These are phyloP conservation scores for Glebionis coronaria DNA, from an alignment of 129 eudicot genomes.

Conservation along the genomic window DNA sequence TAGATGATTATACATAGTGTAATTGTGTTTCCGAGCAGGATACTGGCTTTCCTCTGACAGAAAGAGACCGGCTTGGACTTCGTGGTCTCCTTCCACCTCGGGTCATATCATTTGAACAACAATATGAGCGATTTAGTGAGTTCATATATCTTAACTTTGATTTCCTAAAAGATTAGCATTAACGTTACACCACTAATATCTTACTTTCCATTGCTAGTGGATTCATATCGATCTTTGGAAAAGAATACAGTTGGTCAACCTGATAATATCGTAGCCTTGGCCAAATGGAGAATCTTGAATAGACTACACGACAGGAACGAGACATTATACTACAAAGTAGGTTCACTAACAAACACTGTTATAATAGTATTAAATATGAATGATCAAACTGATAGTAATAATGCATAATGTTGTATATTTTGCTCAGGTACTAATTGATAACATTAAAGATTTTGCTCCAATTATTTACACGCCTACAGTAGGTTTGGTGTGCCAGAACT, in stretches of 20 bases:
- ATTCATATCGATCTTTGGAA: constrained; percentile 85
- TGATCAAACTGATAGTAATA: constrained; percentile 3
- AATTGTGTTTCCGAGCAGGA: constrained; percentile 49
- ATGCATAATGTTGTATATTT: constrained; percentile 2
- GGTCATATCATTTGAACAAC: constrained; percentile 93
- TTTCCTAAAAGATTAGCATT: constrained; percentile 15
- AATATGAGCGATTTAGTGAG: constrained; percentile 92
- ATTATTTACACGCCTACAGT: constrained; percentile 97
- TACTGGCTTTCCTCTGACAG: constrained; percentile 95
- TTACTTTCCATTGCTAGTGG: constrained; percentile 53
- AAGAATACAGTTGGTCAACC: constrained; percentile 82
- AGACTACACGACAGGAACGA: constrained; percentile 97
- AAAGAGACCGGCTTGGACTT: constrained; percentile 96
- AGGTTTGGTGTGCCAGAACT: constrained; percentile 98
- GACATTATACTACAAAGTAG: constrained; percentile 91
- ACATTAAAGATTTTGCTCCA: constrained; percentile 93
- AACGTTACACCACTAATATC: constrained; percentile 18
- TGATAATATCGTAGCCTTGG: constrained; percentile 50
- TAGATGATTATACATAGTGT: constrained; percentile 7
- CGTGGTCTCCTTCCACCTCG: constrained; percentile 99
- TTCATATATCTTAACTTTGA: constrained; percentile 20
- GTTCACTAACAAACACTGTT: constrained; percentile 26
- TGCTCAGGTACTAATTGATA: constrained; percentile 87
- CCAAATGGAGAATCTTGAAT: constrained; percentile 98
- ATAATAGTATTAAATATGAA: neutral